Percentiles rank a stretch among this genome's conserved stretches.
Conservation (phyloP, 1,284 basidiomycete genomes). For the Exsudoporus floridanus region DNA sequence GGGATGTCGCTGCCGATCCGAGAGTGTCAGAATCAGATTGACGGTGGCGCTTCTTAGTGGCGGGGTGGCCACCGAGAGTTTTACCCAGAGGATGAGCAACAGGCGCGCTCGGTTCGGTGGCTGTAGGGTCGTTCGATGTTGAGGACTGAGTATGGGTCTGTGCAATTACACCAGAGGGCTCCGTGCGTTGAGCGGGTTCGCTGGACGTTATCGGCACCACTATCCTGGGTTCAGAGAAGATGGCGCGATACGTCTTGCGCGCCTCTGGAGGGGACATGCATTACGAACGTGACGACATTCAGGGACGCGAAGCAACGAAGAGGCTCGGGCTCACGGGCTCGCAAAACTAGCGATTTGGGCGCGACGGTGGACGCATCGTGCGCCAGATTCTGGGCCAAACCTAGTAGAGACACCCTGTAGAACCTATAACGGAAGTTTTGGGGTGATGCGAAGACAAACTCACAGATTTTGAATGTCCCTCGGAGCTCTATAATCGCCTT, state of each 20-base stretch:
- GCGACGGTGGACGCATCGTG: constrained; percentile 59
- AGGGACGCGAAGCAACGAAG: not conserved
- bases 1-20: not conserved
- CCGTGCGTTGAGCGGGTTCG: not conserved
- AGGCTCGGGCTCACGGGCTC: constrained; percentile 69
- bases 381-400: constrained; percentile 62
- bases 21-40: constrained; percentile 8
- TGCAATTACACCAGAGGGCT: not conserved
- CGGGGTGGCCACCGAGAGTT: not conserved
- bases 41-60: constrained; percentile 22
- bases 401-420: constrained; percentile 60
- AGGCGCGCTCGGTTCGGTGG: not conserved
- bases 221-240: constrained; percentile 68
- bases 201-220: constrained; percentile 46
- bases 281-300: not conserved
- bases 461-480: constrained; percentile 75
- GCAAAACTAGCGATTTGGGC: constrained; percentile 64
- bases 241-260: constrained; percentile 62
- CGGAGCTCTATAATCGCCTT: constrained; percentile 63
- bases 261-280: constrained; percentile 40
- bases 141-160: not conserved
- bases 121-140: not conserved
- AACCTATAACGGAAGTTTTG: not conserved
- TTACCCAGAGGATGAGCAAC: not conserved
- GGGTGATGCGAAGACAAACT: constrained; percentile 21